A percentile compares a stretch with the other conserved stretches of the same genome.
Conservation (phyloP, 192 early-diverging fungal genomes). For the Rhizoclosmatium globosum region DNA sequence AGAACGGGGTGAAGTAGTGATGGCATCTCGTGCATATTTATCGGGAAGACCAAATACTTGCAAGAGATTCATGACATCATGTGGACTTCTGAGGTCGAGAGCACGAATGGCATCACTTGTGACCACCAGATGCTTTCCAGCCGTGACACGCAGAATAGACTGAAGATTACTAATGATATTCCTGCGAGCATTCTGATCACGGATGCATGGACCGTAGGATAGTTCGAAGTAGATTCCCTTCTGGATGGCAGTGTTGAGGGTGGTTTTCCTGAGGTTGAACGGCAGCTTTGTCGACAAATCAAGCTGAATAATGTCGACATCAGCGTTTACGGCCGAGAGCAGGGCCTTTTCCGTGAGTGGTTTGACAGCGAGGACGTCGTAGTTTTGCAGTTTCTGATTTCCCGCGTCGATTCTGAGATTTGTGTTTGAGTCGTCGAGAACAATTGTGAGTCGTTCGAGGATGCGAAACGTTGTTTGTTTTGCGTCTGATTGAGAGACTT, state of each 20-base stretch:
- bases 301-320: constrained; percentile 85
- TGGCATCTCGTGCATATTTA: constrained; percentile 17
- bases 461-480: constrained; percentile 52
- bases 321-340: constrained; percentile 64
- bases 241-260: constrained; percentile 71
- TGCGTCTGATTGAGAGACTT: constrained; percentile 24
- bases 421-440: constrained; percentile 63
- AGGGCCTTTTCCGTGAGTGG: constrained; percentile 78
- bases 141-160: constrained; percentile 70
- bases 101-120: constrained; percentile 72
- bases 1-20: constrained; percentile 4
- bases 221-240: constrained; percentile 87
- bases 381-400: constrained; percentile 41
- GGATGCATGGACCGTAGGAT: constrained; percentile 68
- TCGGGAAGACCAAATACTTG: constrained; percentile 35
- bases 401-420: constrained; percentile 39
- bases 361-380: constrained; percentile 77
- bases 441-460: constrained; percentile 64
- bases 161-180: constrained; percentile 74
- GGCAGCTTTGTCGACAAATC: constrained; percentile 72
- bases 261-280: constrained; percentile 72
- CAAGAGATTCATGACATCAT: constrained; percentile 80
- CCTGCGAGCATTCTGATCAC: constrained; percentile 66
- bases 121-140: constrained; percentile 82
- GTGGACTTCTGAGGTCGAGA: constrained; percentile 76